Evolutionary conservation across 2,329 filamentous ascomycete species (phyloP).

Genomic region (Aspergillus intermedius): DNA sequence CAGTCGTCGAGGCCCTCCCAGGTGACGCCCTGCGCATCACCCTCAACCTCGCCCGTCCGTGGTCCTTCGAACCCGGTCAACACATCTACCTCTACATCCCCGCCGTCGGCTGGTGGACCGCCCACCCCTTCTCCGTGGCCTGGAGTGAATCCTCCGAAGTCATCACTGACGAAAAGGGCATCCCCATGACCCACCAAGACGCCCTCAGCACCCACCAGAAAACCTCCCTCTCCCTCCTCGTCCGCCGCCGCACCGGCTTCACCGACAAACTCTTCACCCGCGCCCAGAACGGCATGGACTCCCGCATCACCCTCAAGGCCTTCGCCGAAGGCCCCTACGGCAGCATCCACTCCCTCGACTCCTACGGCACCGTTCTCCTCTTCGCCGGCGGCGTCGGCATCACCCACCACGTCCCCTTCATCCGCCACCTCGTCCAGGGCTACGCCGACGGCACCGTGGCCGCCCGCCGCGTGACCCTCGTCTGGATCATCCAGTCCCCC

Average conservation of each 20-base stretch:
- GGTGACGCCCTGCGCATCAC: constrained; percentile 66
- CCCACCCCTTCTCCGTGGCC: constrained; percentile 71
- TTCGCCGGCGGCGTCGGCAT: constrained; percentile 92
- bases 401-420: constrained; percentile 86
- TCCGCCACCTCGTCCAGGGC: constrained; percentile 67
- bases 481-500: constrained; percentile 88
- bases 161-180: constrained; percentile 34
- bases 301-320: constrained; percentile 58
- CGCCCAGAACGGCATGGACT: constrained; percentile 50
- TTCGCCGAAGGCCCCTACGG: constrained; percentile 87
- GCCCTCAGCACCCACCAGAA: constrained; percentile 42
- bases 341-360: constrained; percentile 75
- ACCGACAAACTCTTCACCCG: constrained; percentile 73
- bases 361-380: constrained; percentile 84
- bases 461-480: constrained; percentile 70
- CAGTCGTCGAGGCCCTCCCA: constrained; percentile 60
- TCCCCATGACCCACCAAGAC: constrained; percentile 46
- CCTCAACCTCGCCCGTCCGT: constrained; percentile 60
- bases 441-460: constrained; percentile 67
- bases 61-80: constrained; percentile 61
- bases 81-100: constrained; percentile 70
- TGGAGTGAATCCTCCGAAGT: constrained; percentile 59
- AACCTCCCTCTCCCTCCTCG: constrained; percentile 68
- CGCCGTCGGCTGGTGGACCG: constrained; percentile 61
- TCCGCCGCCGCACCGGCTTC: constrained; percentile 81